phyloP scores from a whole-genome alignment of 2,329 filamentous ascomycete species.

The Claviceps fusiformis region DNA sequence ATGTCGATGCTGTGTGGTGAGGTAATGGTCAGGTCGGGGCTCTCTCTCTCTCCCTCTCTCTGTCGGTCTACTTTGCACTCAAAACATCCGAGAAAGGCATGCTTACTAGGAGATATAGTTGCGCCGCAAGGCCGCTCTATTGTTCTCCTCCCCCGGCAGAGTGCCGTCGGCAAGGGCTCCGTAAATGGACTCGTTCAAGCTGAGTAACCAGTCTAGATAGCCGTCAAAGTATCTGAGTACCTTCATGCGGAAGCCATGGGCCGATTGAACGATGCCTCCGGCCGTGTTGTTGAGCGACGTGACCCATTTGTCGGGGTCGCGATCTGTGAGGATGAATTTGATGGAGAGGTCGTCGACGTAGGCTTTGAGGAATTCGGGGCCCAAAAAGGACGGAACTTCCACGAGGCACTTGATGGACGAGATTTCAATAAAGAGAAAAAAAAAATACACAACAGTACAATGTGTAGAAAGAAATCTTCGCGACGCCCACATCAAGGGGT shows the following conservation, averaged over 20 bases:
- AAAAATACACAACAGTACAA: slow-evolving; percentile 7
- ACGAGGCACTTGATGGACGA: slow-evolving; percentile 5
- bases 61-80: background rate
- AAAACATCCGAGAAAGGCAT: background rate
- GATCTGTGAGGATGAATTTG: slow-evolving; percentile 23
- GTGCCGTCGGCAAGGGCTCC: background rate
- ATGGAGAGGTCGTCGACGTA: slow-evolving; percentile 21
- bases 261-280: background rate
- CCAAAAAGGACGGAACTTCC: slow-evolving; percentile 13
- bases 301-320: slow-evolving; percentile 21
- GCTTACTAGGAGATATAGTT: slow-evolving; percentile 3
- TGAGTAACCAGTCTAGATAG: slow-evolving; percentile 3
- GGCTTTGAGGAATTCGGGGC: slow-evolving; percentile 11
- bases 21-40: background rate
- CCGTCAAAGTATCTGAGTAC: slow-evolving; percentile 14
- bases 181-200: slow-evolving; percentile 1
- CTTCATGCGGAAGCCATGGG: slow-evolving; percentile 13
- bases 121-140: background rate
- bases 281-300: slow-evolving; percentile 14
- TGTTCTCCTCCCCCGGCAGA: background rate
- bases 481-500: no score
- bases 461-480: no score
- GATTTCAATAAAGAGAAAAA: slow-evolving; percentile 1
- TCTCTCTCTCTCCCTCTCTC: background rate
- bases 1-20: slow-evolving; percentile 11